Evolutionary conservation across 1,139 yeast genomes (phyloP), one percentile per base, ranked within the genome.

Genomic region (Geotrichum histeridarum): DNA sequence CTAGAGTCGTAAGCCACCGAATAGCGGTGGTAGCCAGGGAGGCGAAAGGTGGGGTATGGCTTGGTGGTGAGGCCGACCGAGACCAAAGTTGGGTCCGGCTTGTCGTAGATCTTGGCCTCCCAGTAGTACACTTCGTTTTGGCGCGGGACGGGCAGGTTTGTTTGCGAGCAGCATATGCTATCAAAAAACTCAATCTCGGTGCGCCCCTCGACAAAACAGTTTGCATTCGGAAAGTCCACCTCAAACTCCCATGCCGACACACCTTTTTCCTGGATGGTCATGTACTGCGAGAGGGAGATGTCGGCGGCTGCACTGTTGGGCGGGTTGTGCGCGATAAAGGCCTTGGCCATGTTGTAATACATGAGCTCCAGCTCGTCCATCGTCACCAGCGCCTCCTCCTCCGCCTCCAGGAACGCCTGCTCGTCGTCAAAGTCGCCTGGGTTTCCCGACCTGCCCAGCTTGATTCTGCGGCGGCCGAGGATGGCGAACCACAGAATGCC

Each of bases 221-320:
- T 64, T 48, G 67, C 67, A 79, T 81, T 14, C 74, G 66, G 67
- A 47, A 70, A 66, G 65, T 89, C 91, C 45, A 88, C 88, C 57
- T 79, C 80, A 67, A 94, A 93, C 64, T 89, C 95, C 94, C 95
- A 93, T 0, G 99, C 99, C 32, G 80, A 74, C 0, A 94, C 84
- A 0, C 97, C 99, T 69, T 88, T 90, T 64, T 94, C 99, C 64
- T 89, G 95, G 37, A 93, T 88, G 31, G 75, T 75, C 70, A 72
- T 72, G 69, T 79, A 77, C 69, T 74, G 71, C 69, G 73, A 68
- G 70, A 80, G 59, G 50, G 70, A 67, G 57, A 72, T 72, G 56
- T 73, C 77, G 15, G 74, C 67, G 50, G 66, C 67, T 37, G 70
- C 64, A 43, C 71, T 67, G 54, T 73, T 72, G 0, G 83, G 79